A percentile compares a stretch with the other conserved stretches of the same genome.
These are phyloP conservation scores for Serendipita sp. DNA, from an alignment of 1,284 basidiomycete genomes.

Conservation along the genomic window DNA sequence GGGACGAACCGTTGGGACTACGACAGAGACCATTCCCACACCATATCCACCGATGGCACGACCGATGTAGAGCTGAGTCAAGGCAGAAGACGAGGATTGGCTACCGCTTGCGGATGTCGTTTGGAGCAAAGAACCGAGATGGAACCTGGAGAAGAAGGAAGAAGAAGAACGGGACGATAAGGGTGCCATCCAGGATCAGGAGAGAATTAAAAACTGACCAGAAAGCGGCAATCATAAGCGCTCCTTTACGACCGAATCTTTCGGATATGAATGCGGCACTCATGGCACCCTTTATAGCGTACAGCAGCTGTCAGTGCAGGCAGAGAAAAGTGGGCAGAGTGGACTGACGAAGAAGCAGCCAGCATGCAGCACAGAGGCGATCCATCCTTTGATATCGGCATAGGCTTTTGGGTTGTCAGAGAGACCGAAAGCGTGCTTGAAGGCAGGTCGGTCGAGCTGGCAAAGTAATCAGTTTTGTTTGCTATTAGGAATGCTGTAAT, in stretches of 20 bases:
- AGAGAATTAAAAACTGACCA: not conserved
- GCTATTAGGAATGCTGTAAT: not conserved
- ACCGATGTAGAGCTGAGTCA: conserved; percentile 19
- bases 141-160: conserved; percentile 14
- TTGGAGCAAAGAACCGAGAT: conserved; percentile 20
- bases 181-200: not conserved
- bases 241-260: conserved; percentile 17
- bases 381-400: conserved; percentile 18
- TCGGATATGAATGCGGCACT: conserved; percentile 18
- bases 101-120: conserved; percentile 15
- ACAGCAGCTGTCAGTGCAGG: not conserved
- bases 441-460: conserved; percentile 12
- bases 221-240: conserved; percentile 17
- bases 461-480: not conserved
- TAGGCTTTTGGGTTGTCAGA: conserved; percentile 9
- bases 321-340: not conserved
- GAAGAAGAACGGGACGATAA: not conserved
- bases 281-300: conserved; percentile 15
- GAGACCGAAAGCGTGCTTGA: conserved; percentile 15
- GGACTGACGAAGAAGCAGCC: conserved; percentile 11
- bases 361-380: conserved; percentile 19
- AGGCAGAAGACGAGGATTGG: conserved; percentile 14
- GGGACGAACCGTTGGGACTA: conserved; percentile 11
- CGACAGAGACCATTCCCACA: conserved; percentile 13
- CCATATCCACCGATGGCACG: conserved; percentile 15